Conservation (phyloP, 129 eudicot genomes). For the Lactuca sativa region DNA sequence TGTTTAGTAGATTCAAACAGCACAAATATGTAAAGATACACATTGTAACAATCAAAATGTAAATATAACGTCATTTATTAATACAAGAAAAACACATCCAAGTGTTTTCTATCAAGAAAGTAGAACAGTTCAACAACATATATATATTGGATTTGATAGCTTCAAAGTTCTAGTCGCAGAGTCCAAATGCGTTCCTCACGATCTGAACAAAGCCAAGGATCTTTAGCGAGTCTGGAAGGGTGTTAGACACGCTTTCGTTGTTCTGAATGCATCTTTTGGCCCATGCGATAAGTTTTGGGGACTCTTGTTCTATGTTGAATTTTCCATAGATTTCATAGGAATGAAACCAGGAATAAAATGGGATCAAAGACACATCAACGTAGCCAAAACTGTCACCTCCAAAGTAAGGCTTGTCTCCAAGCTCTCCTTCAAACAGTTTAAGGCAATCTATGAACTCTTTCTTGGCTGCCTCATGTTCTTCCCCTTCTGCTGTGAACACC, state of each 20-base stretch:
- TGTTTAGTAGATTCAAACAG: conserved; percentile 11
- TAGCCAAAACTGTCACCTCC: conserved; percentile 45
- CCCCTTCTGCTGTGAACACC: conserved; percentile 33
- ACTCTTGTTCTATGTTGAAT: conserved; percentile 42
- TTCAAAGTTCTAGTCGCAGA: conserved; percentile 18
- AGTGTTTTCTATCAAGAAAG: conserved; percentile 9
- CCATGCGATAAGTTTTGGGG: conserved; percentile 51
- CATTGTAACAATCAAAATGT: not conserved
- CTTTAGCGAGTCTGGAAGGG: conserved; percentile 37
- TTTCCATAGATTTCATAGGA: conserved; percentile 46
- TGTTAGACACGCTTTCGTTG: conserved; percentile 39
- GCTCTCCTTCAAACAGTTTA: conserved; percentile 40
- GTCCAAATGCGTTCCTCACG: conserved; percentile 23
- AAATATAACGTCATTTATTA: conserved; percentile 5
- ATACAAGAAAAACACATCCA: conserved; percentile 18
- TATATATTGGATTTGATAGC: not conserved
- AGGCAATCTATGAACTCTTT: conserved; percentile 41
- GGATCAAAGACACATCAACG: conserved; percentile 39
- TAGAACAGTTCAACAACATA: not conserved
- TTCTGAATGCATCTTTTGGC: conserved; percentile 49
- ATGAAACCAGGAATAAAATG: conserved; percentile 50
- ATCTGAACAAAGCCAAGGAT: conserved; percentile 25
- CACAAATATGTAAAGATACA: conserved; percentile 5
- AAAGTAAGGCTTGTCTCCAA: conserved; percentile 55
- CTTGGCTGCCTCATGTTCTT: conserved; percentile 32